Conservation (phyloP, 495 filamentous ascomycete species). For the Talaromyces trachyspermus region DNA sequence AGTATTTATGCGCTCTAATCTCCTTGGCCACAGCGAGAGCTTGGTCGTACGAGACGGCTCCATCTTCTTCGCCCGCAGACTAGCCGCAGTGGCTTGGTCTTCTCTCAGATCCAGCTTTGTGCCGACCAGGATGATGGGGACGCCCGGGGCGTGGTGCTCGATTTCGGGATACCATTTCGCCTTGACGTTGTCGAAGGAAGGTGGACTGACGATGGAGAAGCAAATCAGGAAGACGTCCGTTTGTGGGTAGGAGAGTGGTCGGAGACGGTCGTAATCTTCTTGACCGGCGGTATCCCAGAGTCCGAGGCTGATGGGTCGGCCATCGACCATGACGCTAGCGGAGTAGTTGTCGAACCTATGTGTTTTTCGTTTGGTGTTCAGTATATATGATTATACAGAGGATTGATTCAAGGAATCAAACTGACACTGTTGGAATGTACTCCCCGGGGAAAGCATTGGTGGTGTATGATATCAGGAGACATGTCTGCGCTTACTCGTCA, state of each 20-base stretch:
- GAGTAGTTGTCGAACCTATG: slow-evolving; percentile 99
- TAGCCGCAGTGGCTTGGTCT: slow-evolving; percentile 70
- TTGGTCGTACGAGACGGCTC: slow-evolving; percentile 81
- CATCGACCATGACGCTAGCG: slow-evolving; percentile 96
- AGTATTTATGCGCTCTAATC: slow-evolving; percentile 87
- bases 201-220: slow-evolving; percentile 95
- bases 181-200: slow-evolving; percentile 96
- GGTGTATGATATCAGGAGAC: slow-evolving; percentile 97
- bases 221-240: slow-evolving; percentile 98
- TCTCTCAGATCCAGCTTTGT: slow-evolving; percentile 96
- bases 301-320: slow-evolving; percentile 91
- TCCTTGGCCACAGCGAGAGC: slow-evolving; percentile 80
- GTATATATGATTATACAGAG: slow-evolving; percentile 6
- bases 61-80: slow-evolving; percentile 79
- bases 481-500: slow-evolving; percentile 56
- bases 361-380: slow-evolving; percentile 10
- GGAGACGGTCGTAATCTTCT: slow-evolving; percentile 94
- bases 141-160: slow-evolving; percentile 88
- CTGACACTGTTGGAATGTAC: slow-evolving; percentile 98
- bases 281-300: slow-evolving; percentile 99
- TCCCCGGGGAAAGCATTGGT: slow-evolving; percentile 99
- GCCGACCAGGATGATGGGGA: slow-evolving; percentile 94
- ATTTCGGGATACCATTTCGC: slow-evolving; percentile 99
- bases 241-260: slow-evolving; percentile 94
- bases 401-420: slow-evolving; percentile 12